Evolutionary conservation across 805 yeast genomes (phyloP).

Genomic region (Ogataea saltuana): DNA sequence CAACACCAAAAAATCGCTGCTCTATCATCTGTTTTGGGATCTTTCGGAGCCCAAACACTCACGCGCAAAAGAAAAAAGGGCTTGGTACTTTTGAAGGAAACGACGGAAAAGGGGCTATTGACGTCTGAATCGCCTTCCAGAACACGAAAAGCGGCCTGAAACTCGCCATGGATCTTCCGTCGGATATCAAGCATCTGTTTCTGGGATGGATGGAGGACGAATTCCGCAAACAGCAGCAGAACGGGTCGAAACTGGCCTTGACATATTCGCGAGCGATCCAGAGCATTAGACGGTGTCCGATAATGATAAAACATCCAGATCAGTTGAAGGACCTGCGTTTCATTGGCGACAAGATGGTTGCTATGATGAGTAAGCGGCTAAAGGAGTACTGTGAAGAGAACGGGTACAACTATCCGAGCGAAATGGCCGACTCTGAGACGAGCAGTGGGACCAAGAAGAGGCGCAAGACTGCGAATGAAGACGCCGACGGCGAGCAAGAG

Average conservation of each 20-base stretch:
- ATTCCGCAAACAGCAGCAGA: constrained; percentile 43
- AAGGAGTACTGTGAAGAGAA: constrained; percentile 56
- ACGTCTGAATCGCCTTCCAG: neutral
- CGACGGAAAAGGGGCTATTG: neutral
- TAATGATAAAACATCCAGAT: constrained; percentile 51
- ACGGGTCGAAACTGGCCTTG: constrained; percentile 53
- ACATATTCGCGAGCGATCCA: constrained; percentile 59
- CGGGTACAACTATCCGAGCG: constrained; percentile 46
- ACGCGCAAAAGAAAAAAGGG: no score
- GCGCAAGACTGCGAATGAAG: constrained; percentile 8
- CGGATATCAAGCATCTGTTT: constrained; percentile 53
- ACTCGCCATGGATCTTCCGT: constrained; percentile 46
- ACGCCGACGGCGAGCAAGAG: constrained; percentile 7
- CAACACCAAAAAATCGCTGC: no score
- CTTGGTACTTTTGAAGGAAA: no score
- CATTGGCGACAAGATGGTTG: constrained; percentile 72
- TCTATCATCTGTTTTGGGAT: no score
- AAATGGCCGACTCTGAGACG: neutral
- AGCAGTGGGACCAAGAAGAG: constrained; percentile 1
- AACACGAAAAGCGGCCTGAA: no score
- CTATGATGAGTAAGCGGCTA: constrained; percentile 47
- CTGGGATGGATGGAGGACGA: constrained; percentile 60
- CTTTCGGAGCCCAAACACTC: no score
- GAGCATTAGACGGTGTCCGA: constrained; percentile 46
- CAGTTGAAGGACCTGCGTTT: constrained; percentile 61